Conservation (phyloP, 345 rosid genomes). For the Hypericum androsaemum region DNA sequence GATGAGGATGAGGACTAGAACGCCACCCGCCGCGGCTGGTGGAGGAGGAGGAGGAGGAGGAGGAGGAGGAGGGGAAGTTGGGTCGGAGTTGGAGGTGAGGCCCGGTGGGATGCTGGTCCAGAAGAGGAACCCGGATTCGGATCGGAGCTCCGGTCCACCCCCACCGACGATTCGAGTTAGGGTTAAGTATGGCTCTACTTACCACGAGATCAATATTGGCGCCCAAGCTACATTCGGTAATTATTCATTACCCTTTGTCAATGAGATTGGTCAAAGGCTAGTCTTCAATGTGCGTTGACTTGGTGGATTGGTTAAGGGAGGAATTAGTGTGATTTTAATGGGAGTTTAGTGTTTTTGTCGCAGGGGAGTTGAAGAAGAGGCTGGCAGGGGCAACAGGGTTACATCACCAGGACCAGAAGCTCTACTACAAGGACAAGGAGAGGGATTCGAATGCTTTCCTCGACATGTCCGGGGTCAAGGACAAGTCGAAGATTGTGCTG, state of each 20-base stretch:
- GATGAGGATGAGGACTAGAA: conserved; percentile 68
- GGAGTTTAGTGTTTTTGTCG: conserved; percentile 9
- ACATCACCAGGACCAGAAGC: conserved; percentile 89
- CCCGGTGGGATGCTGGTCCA: conserved; percentile 99
- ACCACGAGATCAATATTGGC: conserved; percentile 67
- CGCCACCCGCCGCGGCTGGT: conserved; percentile 37
- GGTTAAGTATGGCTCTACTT: conserved; percentile 78
- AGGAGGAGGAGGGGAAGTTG: conserved; percentile 30
- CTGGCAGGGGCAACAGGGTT: conserved; percentile 78
- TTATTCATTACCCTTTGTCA: background rate
- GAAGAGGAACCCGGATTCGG: conserved; percentile 70
- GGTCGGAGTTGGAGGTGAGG: conserved; percentile 79
- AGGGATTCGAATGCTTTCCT: conserved; percentile 87
- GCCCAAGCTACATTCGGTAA: conserved; percentile 91
- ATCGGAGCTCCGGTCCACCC: conserved; percentile 39
- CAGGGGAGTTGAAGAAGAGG: conserved; percentile 98
- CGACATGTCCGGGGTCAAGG: conserved; percentile 81
- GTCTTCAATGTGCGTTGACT: no score
- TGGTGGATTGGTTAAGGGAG: background rate
- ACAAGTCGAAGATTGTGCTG: conserved; percentile 80
- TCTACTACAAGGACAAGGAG: conserved; percentile 82
- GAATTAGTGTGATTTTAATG: background rate
- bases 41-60: conserved; percentile 33
- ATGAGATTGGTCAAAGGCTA: no score
- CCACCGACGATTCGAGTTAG: conserved; percentile 84